These are phyloP conservation scores for Styphnolobium japonicum DNA, from an alignment of 306 rosid genomes.

Conservation along the genomic window DNA sequence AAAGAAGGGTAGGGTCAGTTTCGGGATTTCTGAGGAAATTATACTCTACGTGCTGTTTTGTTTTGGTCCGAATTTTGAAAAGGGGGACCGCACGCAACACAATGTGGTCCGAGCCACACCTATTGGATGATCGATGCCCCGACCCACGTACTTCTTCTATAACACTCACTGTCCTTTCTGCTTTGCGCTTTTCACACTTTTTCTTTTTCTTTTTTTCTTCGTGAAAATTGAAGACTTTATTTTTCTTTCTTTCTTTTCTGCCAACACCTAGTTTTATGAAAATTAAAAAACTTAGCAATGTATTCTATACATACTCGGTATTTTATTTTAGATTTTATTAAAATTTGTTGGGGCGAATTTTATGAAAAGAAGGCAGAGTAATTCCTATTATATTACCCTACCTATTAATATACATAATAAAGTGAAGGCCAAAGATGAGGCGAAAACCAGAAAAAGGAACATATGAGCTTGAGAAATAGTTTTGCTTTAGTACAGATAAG, in stretches of 20 bases:
- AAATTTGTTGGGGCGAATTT: not conserved
- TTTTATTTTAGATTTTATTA: too few species aligned
- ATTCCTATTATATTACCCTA: too few species aligned
- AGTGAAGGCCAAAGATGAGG: not conserved
- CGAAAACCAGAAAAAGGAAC: not conserved
- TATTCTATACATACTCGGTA: too few species aligned
- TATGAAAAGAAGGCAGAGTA: not conserved
- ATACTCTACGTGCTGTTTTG: not conserved
- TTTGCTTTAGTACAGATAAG: not conserved
- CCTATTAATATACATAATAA: too few species aligned
- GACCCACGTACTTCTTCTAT: not conserved
- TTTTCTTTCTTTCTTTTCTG: not conserved
- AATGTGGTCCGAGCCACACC: conserved; percentile 22
- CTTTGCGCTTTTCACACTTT: not conserved
- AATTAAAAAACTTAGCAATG: too few species aligned
- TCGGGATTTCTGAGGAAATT: not conserved
- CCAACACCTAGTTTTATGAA: too few species aligned
- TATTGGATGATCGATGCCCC: not conserved
- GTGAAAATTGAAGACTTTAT: not conserved
- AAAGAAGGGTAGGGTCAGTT: not conserved
- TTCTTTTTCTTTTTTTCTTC: not conserved
- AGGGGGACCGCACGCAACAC: conserved; percentile 29
- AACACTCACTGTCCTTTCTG: not conserved
- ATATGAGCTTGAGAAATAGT: not conserved
- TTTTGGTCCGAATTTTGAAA: not conserved